These are phyloP conservation scores for Phytophthora colocasiae DNA, from an alignment of 352 stramenopile genomes.

Conservation along the genomic window DNA sequence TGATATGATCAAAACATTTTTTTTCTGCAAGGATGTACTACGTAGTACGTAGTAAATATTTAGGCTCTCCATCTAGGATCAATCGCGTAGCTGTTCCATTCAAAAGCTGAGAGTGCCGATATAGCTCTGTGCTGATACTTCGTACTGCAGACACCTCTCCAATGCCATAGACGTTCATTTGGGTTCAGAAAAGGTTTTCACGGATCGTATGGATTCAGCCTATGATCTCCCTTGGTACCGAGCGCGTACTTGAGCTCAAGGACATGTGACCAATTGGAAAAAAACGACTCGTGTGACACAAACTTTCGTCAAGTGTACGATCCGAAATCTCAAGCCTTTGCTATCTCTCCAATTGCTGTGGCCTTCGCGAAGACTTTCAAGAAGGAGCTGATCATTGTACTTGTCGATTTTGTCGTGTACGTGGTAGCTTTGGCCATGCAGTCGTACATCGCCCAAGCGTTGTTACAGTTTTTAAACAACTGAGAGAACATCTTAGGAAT, in stretches of 20 bases:
- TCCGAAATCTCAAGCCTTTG: slow-evolving; percentile 1
- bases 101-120: too few relatives aligned
- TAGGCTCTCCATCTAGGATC: too few relatives aligned
- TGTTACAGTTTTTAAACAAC: slow-evolving; percentile 33
- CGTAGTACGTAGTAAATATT: too few relatives aligned
- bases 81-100: too few relatives aligned
- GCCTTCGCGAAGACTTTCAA: slow-evolving; percentile 20
- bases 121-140: too few relatives aligned
- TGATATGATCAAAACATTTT: too few relatives aligned
- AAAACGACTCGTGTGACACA: slow-evolving; percentile 22
- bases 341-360: slow-evolving; percentile 19
- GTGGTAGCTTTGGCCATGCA: slow-evolving; percentile 30
- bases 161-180: too few relatives aligned
- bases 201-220: slow-evolving; percentile 42
- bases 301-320: slow-evolving; percentile 30
- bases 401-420: slow-evolving; percentile 24
- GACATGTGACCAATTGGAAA: slow-evolving; percentile 37
- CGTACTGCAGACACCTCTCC: too few relatives aligned
- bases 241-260: slow-evolving; percentile 32
- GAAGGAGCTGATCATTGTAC: slow-evolving; percentile 15
- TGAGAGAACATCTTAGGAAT: slow-evolving; percentile 37
- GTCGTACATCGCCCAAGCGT: slow-evolving; percentile 24
- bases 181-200: too few relatives aligned
- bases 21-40: too few relatives aligned
- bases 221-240: slow-evolving; percentile 43